These are phyloP conservation scores for Allium cepa DNA, from an alignment of 106 monocot genomes.

Conservation along the genomic window DNA sequence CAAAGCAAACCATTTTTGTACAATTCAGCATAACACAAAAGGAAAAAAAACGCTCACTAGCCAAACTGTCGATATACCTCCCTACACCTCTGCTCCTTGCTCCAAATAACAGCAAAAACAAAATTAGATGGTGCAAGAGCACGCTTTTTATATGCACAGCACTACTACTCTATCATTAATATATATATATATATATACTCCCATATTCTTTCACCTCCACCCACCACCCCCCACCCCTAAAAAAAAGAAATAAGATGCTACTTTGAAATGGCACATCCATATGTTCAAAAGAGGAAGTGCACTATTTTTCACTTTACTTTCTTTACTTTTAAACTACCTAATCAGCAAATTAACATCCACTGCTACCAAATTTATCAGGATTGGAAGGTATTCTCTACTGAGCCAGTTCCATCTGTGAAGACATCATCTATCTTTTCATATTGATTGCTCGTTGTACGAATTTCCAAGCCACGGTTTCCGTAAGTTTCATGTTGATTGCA, in stretches of 20 bases:
- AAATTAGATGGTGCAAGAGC: slow-evolving; percentile 2
- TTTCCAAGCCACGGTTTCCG: no score
- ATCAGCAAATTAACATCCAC: no score
- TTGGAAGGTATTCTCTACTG: no score
- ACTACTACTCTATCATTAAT: neutral
- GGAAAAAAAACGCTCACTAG: neutral
- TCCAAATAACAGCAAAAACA: slow-evolving; percentile 1
- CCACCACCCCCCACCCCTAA: no score
- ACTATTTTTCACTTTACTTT: neutral
- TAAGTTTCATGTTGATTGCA: no score
- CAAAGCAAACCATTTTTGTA: no score
- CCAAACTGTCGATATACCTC: neutral
- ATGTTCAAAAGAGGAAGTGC: slow-evolving; percentile 3
- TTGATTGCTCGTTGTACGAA: no score
- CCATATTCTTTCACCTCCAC: no score
- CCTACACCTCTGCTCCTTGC: neutral
- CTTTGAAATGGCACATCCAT: slow-evolving; percentile 3
- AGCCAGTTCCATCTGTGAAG: no score
- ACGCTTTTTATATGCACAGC: neutral
- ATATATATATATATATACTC: no score
- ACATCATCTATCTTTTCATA: no score
- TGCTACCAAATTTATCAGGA: no score
- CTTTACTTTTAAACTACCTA: neutral
- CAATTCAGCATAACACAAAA: neutral
- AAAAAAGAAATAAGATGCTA: neutral